Evolutionary conservation across 2,329 filamentous ascomycete species (phyloP), one percentile per base, ranked within the genome.

Genomic region (Fusarium duplospermum): DNA sequence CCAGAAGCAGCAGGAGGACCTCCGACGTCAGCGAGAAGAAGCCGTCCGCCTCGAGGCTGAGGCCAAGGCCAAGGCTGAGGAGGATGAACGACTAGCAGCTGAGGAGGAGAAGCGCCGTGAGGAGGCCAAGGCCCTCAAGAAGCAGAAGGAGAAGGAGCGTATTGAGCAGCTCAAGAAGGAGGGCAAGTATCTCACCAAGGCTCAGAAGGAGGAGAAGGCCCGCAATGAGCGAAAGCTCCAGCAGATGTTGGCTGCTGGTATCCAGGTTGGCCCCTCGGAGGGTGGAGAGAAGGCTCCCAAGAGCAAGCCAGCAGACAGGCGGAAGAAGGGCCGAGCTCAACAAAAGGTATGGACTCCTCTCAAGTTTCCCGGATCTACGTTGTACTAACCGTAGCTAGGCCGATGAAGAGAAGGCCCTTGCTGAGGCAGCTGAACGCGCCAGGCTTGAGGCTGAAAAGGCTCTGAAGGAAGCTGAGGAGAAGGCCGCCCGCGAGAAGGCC

Each of bases 161-260:
- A 92, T 96, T 70, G 94, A 96, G 80, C 92, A 96, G 84, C 89
- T 94, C 66, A 96, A 96, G 89, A 94, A 93, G 82, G 93, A 95
- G 82, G 94, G 94, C 81, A 96, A 94, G 80, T 96, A 93, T 83
- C 85, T 96, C 79, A 96, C 94, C 75, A 95, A 96, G 84, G 93
- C 94, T 16, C 93, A 97, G 81, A 93, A 92, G 80, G 93, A 95
- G 78, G 93, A 94, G 80, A 94, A 94, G 84, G 91, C 92, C 27
- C 89, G 91, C 78, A 93, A 94, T 76, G 93, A 96, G 84, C 87
- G 91, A 78, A 94, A 95, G 78, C 84, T 96, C 64, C 92, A 96
- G 86, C 94, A 96, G 83, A 95, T 96, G 93, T 85, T 95, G 75
- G 93, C 91, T 62, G 92, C 92, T 60, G 92, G 92, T 69, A 90